phyloP scores from a whole-genome alignment of 148 eudicot genomes.

The Linanthus parryae region DNA sequence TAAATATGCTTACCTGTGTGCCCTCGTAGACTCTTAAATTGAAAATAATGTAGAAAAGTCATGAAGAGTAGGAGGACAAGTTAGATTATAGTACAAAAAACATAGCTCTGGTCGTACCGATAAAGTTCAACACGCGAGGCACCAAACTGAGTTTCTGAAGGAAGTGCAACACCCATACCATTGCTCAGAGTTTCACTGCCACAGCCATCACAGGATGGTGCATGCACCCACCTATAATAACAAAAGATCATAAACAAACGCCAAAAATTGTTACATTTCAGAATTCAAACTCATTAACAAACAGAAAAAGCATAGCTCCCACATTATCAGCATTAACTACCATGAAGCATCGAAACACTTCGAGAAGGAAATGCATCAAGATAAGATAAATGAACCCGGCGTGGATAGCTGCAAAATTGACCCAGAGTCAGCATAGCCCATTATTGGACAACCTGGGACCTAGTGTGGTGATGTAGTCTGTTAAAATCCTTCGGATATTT shows the following conservation, averaged over 20 bases:
- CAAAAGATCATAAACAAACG: constrained; percentile 4
- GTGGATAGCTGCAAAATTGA: not conserved
- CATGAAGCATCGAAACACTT: not conserved
- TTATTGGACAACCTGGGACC: too few species aligned
- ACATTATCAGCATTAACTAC: not conserved
- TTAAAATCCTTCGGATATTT: too few species aligned
- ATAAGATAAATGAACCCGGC: too few species aligned
- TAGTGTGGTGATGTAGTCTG: too few species aligned
- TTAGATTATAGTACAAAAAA: too few species aligned
- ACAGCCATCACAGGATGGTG: constrained; percentile 86
- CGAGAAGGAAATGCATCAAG: not conserved
- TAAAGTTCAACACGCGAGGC: constrained; percentile 86
- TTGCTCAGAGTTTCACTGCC: constrained; percentile 54
- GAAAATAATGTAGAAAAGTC: too few species aligned
- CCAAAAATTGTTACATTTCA: too few species aligned
- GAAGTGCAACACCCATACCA: constrained; percentile 65
- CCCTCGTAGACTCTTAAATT: too few species aligned
- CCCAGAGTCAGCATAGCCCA: too few species aligned
- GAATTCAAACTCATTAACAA: not conserved
- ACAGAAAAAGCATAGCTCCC: not conserved
- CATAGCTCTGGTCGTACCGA: constrained; percentile 50
- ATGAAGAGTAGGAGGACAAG: too few species aligned
- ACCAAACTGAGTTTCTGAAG: constrained; percentile 58
- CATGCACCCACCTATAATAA: constrained; percentile 70
- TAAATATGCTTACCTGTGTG: too few species aligned